Evolutionary conservation across 495 filamentous ascomycete species (phyloP), one percentile per base, ranked within the genome.

Genomic region (Neurospora sp.): DNA sequence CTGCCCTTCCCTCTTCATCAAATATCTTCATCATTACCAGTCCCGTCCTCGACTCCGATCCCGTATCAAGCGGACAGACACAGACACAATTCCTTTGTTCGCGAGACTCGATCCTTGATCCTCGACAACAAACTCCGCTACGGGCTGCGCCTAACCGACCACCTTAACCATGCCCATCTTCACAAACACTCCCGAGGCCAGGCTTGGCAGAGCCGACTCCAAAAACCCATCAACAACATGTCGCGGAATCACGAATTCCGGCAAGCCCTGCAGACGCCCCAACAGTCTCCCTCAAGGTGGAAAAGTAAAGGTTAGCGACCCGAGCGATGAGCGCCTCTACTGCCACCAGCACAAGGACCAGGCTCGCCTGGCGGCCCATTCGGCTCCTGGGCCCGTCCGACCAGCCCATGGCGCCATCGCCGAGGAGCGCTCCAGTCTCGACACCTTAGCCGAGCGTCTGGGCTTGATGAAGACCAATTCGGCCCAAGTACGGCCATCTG

Each of bases 341-440:
- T 99, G 96, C 85, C 96, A 93, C 91, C 92, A 96, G 78, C 96
- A 99, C 81, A 93, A 93, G 76, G 93, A 96, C 73, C 96, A 99
- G 80, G 93, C 93, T 27, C 81, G 75, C 68, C 72, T 78, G 42
- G 83, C 84, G 20, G 79, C 84, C 6, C 74, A 75, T 10, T 84
- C 85, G 38, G 85, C 78, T 44, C 81, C 84, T 0, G 83, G 82
- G 5, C 79, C 82, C 9, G 74, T 77, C 44, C 53, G 53, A 18
- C 70, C 76, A 48, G 75, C 78, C 31, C 71, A 76, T 14, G 80
- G 76, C 14, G 79, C 81, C 0, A 82, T 84, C 8, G 73, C 88
- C 35, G 84, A 89, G 76, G 83, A 88, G 70, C 85, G 91, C 71
- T 89, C 88, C 45, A 97, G 94, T 78, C 87, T 97, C 65, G 94